These are phyloP conservation scores for Claviceps sp. DNA, from an alignment of 2,329 filamentous ascomycete genomes.

Conservation along the genomic window DNA sequence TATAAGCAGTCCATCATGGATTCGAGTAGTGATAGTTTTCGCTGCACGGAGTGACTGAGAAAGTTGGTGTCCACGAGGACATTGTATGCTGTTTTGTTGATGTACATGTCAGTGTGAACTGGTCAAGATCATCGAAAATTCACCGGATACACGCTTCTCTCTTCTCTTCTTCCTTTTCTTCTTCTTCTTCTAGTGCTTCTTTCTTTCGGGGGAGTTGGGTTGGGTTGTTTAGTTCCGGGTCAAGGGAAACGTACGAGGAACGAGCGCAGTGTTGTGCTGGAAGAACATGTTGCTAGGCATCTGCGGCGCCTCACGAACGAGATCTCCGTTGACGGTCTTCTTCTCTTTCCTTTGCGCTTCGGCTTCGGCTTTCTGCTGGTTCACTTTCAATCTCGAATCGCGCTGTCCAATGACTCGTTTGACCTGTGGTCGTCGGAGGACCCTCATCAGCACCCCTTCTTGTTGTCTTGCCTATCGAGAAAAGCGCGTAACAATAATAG, in stretches of 20 bases:
- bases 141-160: not conserved
- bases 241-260: conserved; percentile 33
- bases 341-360: conserved; percentile 44
- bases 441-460: not conserved
- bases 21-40: conserved; percentile 77
- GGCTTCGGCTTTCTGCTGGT: conserved; percentile 52
- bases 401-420: conserved; percentile 74
- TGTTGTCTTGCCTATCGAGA: not conserved
- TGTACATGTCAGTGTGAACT: not conserved
- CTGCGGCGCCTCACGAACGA: conserved; percentile 69
- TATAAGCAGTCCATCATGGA: conserved; percentile 90
- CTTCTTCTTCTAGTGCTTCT: not conserved
- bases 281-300: conserved; percentile 79
- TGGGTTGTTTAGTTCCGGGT: no score
- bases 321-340: conserved; percentile 41
- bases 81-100: conserved; percentile 14
- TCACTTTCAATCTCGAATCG: conserved; percentile 72
- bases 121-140: not conserved
- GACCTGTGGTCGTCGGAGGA: conserved; percentile 29
- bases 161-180: not conserved
- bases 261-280: conserved; percentile 72
- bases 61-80: conserved; percentile 85
- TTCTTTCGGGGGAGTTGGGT: no score
- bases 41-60: conserved; percentile 76
- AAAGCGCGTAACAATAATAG: conserved; percentile 16